Base-by-base conservation (phyloP, 2,329 filamentous ascomycete genomes). In the Apiospora aurea region DNA sequence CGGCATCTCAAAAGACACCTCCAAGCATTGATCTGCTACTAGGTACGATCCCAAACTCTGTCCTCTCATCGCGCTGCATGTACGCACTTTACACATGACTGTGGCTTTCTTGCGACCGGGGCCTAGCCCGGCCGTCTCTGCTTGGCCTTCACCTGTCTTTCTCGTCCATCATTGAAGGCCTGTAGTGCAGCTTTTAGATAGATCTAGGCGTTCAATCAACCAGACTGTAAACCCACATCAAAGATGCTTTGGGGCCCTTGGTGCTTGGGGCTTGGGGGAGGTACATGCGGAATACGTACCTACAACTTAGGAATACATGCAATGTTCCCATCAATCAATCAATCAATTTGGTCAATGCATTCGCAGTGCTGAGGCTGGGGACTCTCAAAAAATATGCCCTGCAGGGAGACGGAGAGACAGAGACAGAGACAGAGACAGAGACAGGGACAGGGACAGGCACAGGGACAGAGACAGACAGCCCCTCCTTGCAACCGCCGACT, bases 101-200 rank as follows among this genome's bases (percentile, higher is more conserved):
- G 57, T 64, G 57, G 34, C 57, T 64, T 64, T 64, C 57, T 41
- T 14, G 34, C 57, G 57, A 64, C 34, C n/a, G 24, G 57, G 18
- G 29, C 21, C 57, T 64, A 41, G 57, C 29, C 57, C 10, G 57
- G 34, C 57, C 57, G 34, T 64, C 29, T 13, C 57, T 41, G 34
- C 57, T 41, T 64, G 57, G 57, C 57, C 41, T 41, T 64, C 34
- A 34, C 57, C 57, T n/a, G 57, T n/a, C 34, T 5, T 41, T 64
- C 57, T 64, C 29, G 57, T 41, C 57, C n/a, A n/a, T n/a, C n/a
- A n/a, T n/a, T n/a, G n/a, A 64, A 64, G 34, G 5, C 18, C 34
- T 64, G 57, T 64, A 64, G 57, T 41, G 57, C 34, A 64, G 34
- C 34, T 64, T 41, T 64, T 41, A 41, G 57, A n/a, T n/a, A 64